Evolutionary conservation across 257 asterid genomes (phyloP).

Genomic region (Dorcoceras hygrometricum): DNA sequence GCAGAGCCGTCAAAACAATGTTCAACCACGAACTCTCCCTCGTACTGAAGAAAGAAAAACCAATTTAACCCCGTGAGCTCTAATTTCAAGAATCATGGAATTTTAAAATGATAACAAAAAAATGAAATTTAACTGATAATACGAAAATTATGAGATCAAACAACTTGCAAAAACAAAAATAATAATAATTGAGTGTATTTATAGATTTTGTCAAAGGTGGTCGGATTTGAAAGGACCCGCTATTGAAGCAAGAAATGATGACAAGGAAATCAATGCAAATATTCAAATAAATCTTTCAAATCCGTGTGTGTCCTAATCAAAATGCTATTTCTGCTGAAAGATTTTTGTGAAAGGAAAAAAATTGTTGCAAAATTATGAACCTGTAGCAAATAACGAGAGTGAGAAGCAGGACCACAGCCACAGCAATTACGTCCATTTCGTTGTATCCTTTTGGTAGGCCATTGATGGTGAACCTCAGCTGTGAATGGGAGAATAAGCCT

Average conservation of each 20-base stretch:
- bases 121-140: not conserved
- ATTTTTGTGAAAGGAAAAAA: too few relatives aligned
- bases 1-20: slow-evolving; percentile 68
- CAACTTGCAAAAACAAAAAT: too few relatives aligned
- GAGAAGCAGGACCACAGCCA: slow-evolving; percentile 61
- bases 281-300: not conserved
- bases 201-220: not conserved
- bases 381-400: slow-evolving; percentile 86
- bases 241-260: not conserved
- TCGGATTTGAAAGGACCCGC: not conserved
- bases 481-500: slow-evolving; percentile 44
- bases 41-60: slow-evolving; percentile 47
- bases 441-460: slow-evolving; percentile 72
- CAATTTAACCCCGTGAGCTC: not conserved
- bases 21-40: slow-evolving; percentile 83
- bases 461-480: slow-evolving; percentile 47
- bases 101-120: not conserved
- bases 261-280: too few relatives aligned
- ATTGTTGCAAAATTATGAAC: slow-evolving; percentile 26
- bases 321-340: not conserved
- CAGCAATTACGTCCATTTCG: slow-evolving; percentile 76
- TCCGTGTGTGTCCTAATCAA: too few relatives aligned
- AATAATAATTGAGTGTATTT: too few relatives aligned
- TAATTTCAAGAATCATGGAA: not conserved
- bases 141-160: too few relatives aligned